Evolutionary conservation across 352 stramenopile species (phyloP), one percentile per base, ranked within the genome.

Genomic region (Phytophthora nicotianae): DNA sequence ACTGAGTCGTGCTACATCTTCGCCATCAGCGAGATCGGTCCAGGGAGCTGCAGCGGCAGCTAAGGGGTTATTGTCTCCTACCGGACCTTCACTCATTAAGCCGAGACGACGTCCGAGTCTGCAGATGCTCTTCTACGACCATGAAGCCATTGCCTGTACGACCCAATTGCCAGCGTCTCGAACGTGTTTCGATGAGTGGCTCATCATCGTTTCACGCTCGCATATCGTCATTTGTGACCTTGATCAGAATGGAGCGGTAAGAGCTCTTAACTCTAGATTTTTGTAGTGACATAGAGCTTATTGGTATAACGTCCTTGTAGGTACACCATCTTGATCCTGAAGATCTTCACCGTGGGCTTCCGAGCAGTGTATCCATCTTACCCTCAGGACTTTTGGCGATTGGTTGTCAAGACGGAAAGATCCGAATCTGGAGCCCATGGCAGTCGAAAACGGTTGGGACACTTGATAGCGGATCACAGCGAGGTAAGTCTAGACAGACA

Each of bases 141-240:
- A 90, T 23, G 81, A 93, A 56, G 65, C 72, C 16, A 84, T 93
- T 33, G 53, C 64, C 5, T 75, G 69, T 38, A 77, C 59, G n/a
- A 79, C 79, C 1, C 66, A 79, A 29, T 68, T 75, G 32, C 49
- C 68, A 14, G 65, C 51, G 1, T 69, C 83, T 8, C 79, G 83
- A 19, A 60, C 59, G 0, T 91, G 78, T 56, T 92, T 89, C 52
- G 83, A 93, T 5, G 83, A 92, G 46, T 91, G 73, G 75, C 60
- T 93, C 13, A 62, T 93, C 40, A 74, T 93, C 14, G 56, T 91
- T 20, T 73, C 79, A 0, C 48, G 72, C 1, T 79, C 79, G 5
- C 63, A 89, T n/a, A 79, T 93, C 21, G 63, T 88, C n/a, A 64
- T 91, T 46, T 89, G 74, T 37, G 83, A 93, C 42, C 65, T 93